Conservation (phyloP, 2,329 filamentous ascomycete species). For the Lachnellula occidentalis region DNA sequence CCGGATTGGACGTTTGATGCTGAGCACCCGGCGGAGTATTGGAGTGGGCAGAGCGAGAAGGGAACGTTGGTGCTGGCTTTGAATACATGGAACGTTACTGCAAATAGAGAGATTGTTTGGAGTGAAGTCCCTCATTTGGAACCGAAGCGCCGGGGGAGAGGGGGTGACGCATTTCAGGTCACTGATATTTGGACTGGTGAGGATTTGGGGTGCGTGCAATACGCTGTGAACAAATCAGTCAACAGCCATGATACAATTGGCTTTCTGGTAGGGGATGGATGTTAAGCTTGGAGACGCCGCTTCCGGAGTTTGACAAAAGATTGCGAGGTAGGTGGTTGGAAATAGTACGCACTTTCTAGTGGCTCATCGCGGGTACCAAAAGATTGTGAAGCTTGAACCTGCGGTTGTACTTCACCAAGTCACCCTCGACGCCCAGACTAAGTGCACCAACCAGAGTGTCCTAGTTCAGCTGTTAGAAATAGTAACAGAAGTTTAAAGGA, state of each 20-base stretch:
- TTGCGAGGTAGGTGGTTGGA: no score
- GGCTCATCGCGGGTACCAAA: no score
- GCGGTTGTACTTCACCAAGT: no score
- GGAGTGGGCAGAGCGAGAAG: constrained; percentile 38
- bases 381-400: no score
- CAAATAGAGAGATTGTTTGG: constrained; percentile 36
- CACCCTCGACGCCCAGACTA: no score
- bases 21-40: constrained; percentile 44
- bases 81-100: constrained; percentile 36
- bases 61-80: constrained; percentile 44
- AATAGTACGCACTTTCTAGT: no score
- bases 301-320: no score
- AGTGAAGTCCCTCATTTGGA: constrained; percentile 39
- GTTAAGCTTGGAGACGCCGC: background rate
- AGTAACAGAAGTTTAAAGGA: no score
- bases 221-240: constrained; percentile 27
- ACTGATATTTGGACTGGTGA: constrained; percentile 43
- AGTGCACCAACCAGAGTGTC: no score
- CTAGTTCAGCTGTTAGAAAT: no score
- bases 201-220: constrained; percentile 33
- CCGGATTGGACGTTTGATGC: constrained; percentile 44
- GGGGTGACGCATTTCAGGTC: constrained; percentile 33
- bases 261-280: constrained; percentile 18
- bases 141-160: background rate
- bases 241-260: constrained; percentile 33